Evolutionary conservation across 495 filamentous ascomycete genomes (phyloP).

Genomic region (Daldinia decipiens): DNA sequence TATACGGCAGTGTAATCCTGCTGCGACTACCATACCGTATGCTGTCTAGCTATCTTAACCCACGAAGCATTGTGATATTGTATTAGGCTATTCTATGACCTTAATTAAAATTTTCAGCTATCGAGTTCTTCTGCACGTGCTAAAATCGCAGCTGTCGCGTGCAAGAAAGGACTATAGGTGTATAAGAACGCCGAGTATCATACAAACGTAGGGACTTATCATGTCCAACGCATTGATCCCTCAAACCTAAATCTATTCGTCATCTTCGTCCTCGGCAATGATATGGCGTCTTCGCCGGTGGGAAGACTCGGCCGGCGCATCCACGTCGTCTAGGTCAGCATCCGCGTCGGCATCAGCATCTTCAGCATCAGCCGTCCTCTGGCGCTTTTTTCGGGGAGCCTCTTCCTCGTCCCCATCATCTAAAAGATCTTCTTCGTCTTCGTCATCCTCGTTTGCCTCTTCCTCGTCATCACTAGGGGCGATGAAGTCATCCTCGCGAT

Average conservation of each 20-base stretch:
- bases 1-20: background rate
- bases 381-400: conserved; percentile 59
- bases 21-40: background rate
- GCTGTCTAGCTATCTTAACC: background rate
- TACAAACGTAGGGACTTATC: conserved; percentile 15
- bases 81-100: background rate
- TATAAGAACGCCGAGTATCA: conserved; percentile 10
- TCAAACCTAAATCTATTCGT: conserved; percentile 39
- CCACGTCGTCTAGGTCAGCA: conserved; percentile 57
- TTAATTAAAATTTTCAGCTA: background rate
- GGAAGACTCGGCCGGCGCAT: conserved; percentile 49
- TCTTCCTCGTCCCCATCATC: conserved; percentile 61
- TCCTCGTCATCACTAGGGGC: conserved; percentile 79
- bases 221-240: background rate
- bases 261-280: conserved; percentile 63
- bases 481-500: conserved; percentile 81
- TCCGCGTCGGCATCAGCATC: conserved; percentile 55
- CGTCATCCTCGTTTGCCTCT: conserved; percentile 66
- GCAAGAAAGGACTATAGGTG: background rate
- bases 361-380: conserved; percentile 59
- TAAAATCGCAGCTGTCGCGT: background rate
- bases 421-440: conserved; percentile 66
- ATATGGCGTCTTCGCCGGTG: conserved; percentile 54
- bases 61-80: background rate
- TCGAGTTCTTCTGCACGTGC: background rate